phyloP scores from a whole-genome alignment of 176 grass and related monocot species.

The Melocanna baccifera region DNA sequence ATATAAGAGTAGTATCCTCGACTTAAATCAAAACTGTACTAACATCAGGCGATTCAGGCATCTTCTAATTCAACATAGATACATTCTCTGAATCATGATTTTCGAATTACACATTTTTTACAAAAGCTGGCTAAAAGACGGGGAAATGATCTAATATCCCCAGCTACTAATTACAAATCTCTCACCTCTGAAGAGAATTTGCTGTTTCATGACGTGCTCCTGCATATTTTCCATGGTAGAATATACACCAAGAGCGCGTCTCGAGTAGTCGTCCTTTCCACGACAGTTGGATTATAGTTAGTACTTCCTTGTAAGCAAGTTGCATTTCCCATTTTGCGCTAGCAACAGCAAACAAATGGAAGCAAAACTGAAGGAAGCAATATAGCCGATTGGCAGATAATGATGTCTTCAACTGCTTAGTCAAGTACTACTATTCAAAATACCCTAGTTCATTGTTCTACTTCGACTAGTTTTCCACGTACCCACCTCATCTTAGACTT shows the following conservation, averaged over 20 bases:
- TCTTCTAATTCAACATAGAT: not conserved
- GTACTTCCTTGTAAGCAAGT: not conserved
- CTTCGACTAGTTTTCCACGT: slow-evolving; percentile 52
- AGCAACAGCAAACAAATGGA: slow-evolving; percentile 1
- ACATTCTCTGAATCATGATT: not conserved
- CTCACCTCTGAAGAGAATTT: not conserved
- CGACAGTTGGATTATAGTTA: not conserved
- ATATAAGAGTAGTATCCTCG: not conserved
- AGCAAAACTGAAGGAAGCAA: slow-evolving; percentile 9
- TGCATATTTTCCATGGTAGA: not conserved
- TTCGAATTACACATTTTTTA: not conserved
- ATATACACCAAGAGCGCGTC: not conserved
- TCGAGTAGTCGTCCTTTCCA: not conserved
- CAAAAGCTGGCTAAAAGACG: not conserved
- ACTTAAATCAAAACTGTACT: not conserved
- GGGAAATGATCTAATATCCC: slow-evolving; percentile 2
- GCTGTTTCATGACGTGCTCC: not conserved
- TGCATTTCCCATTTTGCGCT: not conserved
- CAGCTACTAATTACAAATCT: slow-evolving; percentile 24
- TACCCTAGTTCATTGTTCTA: slow-evolving; percentile 14
- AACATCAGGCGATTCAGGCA: no score
- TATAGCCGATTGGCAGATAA: not conserved
- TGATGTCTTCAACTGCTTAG: not conserved
- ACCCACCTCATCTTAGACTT: slow-evolving; percentile 63
- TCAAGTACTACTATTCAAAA: not conserved